Percentiles rank a stretch among this genome's conserved stretches.
phyloP scores from a whole-genome alignment of 78 protist species.

The Emiliania huxleyi region DNA sequence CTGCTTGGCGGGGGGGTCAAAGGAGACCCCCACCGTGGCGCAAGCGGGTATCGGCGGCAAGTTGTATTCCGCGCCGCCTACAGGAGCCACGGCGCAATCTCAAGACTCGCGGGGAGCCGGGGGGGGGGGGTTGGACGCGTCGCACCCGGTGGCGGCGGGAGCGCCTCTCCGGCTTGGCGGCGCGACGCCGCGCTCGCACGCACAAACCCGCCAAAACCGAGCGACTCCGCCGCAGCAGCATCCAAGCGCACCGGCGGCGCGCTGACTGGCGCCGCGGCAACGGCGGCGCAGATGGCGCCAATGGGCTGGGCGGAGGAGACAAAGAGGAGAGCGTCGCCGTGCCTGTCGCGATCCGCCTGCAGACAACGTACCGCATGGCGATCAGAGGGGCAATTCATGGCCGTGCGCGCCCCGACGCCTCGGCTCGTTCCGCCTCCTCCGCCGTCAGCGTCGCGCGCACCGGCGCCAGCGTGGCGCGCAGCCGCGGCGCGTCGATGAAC shows the following conservation, averaged over 20 bases:
- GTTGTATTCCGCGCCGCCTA: background rate
- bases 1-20: background rate
- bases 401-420: no score
- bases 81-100: background rate
- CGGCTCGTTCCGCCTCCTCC: conserved; percentile 49
- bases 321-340: background rate
- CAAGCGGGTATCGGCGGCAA: background rate
- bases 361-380: no score
- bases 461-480: conserved; percentile 15
- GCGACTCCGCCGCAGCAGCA: no score
- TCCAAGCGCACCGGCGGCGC: no score
- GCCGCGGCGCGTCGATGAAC: conserved; percentile 84
- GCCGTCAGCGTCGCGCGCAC: conserved; percentile 40
- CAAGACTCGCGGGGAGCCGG: background rate
- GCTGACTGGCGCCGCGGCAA: background rate
- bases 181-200: background rate
- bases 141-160: background rate
- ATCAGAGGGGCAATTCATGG: no score
- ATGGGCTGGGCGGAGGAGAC: background rate
- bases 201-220: background rate
- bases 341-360: no score
- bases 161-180: background rate
- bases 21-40: background rate
- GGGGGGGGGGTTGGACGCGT: no score
- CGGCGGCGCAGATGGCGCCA: background rate